Evolutionary conservation across 371 early-diverging fungal genomes (phyloP), one percentile per base, ranked within the genome.

Genomic region (Syncephalis fuscata): DNA sequence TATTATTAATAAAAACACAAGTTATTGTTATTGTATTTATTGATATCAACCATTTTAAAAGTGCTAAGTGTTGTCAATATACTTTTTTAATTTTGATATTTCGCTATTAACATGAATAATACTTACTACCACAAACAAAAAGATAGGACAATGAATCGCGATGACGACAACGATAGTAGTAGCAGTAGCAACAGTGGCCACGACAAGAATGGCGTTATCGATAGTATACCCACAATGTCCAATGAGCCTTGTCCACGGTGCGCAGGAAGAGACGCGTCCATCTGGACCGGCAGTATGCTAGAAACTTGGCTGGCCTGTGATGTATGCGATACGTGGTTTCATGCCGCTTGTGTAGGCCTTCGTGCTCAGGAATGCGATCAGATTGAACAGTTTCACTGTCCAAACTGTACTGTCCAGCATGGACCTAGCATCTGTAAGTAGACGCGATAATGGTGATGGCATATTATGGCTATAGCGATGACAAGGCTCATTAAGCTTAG

Each of bases 301-400:
- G 75, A 69, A 27, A 69, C 72, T 5, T 81, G 83, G 80, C 58
- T 84, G 38, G 71, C 74, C 50, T 84, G 85, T 52, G 77, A 79
- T 55, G 62, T 64, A 21, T 84, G 85, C 54, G 57, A 67, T 23
- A 64, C 56, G 1, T 81, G 82, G 82, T 77, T 71, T 55, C 84
- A 83, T 53, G 66, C 73, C 14, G 52, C 57, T 2, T 82, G 85
- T 63, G 59, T 76, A n/a, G 63, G 65, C 21, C 54, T 80, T 39
- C 54, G 67, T n/a, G 44, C 56, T 3, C 58, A 65, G 4, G 70
- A 77, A 48, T 71, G 74, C 56, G 72, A 73, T 39, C 48, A 48
- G 17, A 69, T 82, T 50, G 78, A 82, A 54, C 56, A 59, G 25
- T 85, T 68, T 53, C 71, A 81, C 54, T 85, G 85, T 54, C 62